Evolutionary conservation across 2,329 filamentous ascomycete genomes (phyloP), one percentile per base, ranked within the genome.

Genomic region (Chrysosporium keratinophilum): DNA sequence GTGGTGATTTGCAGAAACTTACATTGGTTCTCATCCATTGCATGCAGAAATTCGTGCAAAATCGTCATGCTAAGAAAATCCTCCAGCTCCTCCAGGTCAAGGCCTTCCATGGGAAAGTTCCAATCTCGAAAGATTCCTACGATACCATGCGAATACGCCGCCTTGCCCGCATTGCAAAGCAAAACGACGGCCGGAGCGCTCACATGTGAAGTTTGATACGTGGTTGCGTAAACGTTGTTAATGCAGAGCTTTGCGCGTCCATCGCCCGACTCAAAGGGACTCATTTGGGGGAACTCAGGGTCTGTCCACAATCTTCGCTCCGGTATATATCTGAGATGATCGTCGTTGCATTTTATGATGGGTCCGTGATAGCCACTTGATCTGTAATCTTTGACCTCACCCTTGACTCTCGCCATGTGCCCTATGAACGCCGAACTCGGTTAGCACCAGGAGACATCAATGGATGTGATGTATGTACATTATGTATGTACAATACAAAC

Each of bases 21-120:
- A 51, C 49, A 51, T 5, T 43, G 11, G 4, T 40, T 11, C 10
- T 3, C 7, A n/a, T 44, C 49, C 14, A 44, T 35, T n/a, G 20
- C 49, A 44, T 51, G 49, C 15, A 44, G 5, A 23, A 51, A 51
- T 23, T 51, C 49, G 14, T 51, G 49, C 28, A 51, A 15, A 9
- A 51, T 4, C 15, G 49, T 51, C 23, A 20, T n/a, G 28, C 49
- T 51, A 28, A 51, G 10, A 23, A 19, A 35, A n/a, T 43, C 28
- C 17, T 51, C 49, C 9, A 51, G 14, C 5, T 23, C 6, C 14
- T 44, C 28, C n/a, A 51, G 6, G 1, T 12, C 12, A 1, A 42
- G 14, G 1, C 40, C 28, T 15, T 43, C 40, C 1, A 51, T n/a
- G 39, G 5, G 9, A 35, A 20, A 9, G n/a, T 43, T 51, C 49